Evolutionary conservation across 306 rosid genomes (phyloP).

Genomic region (Fragaria vesca): DNA sequence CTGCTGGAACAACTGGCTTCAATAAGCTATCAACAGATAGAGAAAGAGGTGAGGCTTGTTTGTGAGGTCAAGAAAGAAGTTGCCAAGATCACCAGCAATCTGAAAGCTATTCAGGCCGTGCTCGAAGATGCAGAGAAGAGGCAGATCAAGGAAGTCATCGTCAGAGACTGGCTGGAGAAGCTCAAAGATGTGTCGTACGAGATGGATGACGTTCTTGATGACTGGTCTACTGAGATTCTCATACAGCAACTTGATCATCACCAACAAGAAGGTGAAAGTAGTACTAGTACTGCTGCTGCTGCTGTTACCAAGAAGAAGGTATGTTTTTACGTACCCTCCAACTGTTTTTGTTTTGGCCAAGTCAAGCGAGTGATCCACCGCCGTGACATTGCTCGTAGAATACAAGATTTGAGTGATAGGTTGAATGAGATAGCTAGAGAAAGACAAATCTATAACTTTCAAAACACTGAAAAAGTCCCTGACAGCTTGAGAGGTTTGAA

Average conservation of each 20-base stretch:
- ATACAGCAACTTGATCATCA: background rate
- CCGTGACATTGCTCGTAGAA: conserved; percentile 5
- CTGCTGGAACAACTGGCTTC: conserved; percentile 2
- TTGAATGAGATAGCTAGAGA: background rate
- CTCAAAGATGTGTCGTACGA: conserved; percentile 15
- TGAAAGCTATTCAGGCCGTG: background rate
- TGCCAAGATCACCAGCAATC: background rate
- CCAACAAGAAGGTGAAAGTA: background rate
- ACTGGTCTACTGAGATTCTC: conserved; percentile 17
- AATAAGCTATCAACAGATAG: background rate
- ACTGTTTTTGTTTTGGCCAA: background rate
- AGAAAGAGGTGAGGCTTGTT: background rate
- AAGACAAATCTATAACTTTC: background rate
- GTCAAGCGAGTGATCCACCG: background rate
- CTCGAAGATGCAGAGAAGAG: background rate
- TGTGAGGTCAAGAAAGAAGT: background rate
- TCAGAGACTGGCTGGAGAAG: background rate
- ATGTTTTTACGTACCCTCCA: background rate
- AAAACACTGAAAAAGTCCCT: background rate
- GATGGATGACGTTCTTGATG: conserved; percentile 12
- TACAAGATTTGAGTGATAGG: background rate
- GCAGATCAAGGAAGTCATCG: no score
- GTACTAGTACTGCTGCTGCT: no score
- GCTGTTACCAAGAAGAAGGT: conserved; percentile 2
- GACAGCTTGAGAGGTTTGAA: background rate